These are phyloP conservation scores for Coniochaeta hoffmannii DNA, from an alignment of 2,329 filamentous ascomycete species.

Conservation along the genomic window DNA sequence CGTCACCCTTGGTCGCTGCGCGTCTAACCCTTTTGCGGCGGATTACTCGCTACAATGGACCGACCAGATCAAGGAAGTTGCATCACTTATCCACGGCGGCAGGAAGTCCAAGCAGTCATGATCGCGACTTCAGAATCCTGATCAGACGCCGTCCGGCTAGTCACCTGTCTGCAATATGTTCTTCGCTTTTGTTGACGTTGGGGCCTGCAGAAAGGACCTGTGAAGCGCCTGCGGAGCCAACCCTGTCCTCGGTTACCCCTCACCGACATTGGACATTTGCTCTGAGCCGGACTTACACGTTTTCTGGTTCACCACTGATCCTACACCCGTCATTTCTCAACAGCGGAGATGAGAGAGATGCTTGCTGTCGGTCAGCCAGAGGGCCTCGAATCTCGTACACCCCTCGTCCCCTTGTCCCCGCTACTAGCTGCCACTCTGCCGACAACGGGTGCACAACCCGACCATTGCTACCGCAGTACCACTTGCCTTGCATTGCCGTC, in stretches of 20 bases:
- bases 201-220: background rate
- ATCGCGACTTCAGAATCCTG: background rate
- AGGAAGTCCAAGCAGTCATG: background rate
- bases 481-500: background rate
- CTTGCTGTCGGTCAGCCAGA: too few species aligned
- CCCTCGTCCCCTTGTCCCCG: too few species aligned
- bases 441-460: background rate
- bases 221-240: background rate
- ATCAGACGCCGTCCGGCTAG: too few species aligned
- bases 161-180: background rate
- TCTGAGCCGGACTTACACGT: background rate
- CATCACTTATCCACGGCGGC: background rate
- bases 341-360: background rate
- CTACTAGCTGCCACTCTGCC: background rate
- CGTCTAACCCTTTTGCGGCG: background rate
- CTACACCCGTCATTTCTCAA: background rate
- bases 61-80: background rate
- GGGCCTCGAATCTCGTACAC: too few species aligned
- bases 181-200: background rate
- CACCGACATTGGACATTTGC: background rate
- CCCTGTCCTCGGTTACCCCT: slow-evolving; percentile 2
- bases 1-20: background rate
- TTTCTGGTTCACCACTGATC: background rate
- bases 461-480: background rate
- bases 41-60: background rate